Base-by-base conservation (phyloP, 441 rosid species). In the Adansonia grandidieri region DNA sequence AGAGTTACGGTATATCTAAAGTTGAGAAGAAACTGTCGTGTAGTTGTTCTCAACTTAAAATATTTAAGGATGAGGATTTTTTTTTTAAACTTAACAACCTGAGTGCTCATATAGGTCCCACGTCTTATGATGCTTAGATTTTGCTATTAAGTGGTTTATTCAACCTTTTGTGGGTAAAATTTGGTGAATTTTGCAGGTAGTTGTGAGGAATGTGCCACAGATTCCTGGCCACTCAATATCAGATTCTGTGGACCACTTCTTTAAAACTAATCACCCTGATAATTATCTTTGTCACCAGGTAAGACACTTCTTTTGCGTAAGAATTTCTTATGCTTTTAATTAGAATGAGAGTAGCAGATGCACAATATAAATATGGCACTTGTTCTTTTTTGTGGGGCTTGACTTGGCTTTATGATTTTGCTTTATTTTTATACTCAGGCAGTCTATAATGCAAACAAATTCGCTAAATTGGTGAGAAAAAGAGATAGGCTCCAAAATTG, bases 211-310 rank as follows among this genome's bases (percentile, higher is more conserved):
- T 63, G 91, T 94, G 73, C 98, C 98, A 28, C 87, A 64, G 82
- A 85, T 86, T 79, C 72, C 89, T 6, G 93, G 90, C 75, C 87
- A 77, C 20, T 88, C 98, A 5, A 47, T 82, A 45, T 86, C 95
- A 0, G 97, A 94, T 42, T 79, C 93, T 0, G 88, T 94, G 22
- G 98, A 92, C 63, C 89, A 85, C 51, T 96, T 93, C 86, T 96
- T 96, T 76, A 89, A 80, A 83, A 93, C 82, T 51, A 96, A 94
- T 83, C 99, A 94, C 82, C 96, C 97, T 22, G 90, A 88, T 73
- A 91, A 91, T 76, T 96, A 93, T 82, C 98, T 94, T 53, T 88
- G 94, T 87, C 98, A 96, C 78, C 98, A 94, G 90, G 99, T 94
- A 74, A 48, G 63, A 17, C 61, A 47, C 54, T 58, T 80, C n/a